phyloP scores from a whole-genome alignment of 495 filamentous ascomycete genomes.

The Tuber aestivum region DNA sequence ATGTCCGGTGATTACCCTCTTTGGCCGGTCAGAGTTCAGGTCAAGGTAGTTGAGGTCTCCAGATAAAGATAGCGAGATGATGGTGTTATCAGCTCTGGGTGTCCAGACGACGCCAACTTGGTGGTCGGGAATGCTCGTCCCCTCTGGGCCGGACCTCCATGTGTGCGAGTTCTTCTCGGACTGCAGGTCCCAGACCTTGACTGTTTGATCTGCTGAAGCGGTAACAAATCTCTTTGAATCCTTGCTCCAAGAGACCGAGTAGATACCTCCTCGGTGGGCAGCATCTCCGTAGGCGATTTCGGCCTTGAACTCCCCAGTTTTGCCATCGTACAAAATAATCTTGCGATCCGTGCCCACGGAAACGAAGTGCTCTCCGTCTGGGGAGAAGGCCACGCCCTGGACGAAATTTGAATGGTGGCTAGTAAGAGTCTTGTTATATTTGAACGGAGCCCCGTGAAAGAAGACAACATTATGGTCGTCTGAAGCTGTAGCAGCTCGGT shows the following conservation, averaged over 20 bases:
- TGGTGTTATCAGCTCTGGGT: slow-evolving; percentile 68
- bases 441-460: slow-evolving; percentile 89
- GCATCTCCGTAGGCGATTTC: slow-evolving; percentile 68
- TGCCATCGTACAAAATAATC: slow-evolving; percentile 93
- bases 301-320: slow-evolving; percentile 73
- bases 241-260: slow-evolving; percentile 79
- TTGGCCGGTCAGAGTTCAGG: slow-evolving; percentile 61
- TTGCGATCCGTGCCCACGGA: slow-evolving; percentile 82
- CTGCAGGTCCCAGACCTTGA: slow-evolving; percentile 84
- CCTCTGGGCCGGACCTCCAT: slow-evolving; percentile 84
- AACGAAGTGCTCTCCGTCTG: slow-evolving; percentile 75
- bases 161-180: slow-evolving; percentile 66
- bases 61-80: slow-evolving; percentile 80
- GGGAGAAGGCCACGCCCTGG: slow-evolving; percentile 81
- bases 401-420: slow-evolving; percentile 82
- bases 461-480: slow-evolving; percentile 88
- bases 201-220: slow-evolving; percentile 86
- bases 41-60: slow-evolving; percentile 87
- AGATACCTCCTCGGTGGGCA: slow-evolving; percentile 83
- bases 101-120: slow-evolving; percentile 96
- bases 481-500: slow-evolving; percentile 82
- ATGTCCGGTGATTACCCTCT: slow-evolving; percentile 76
- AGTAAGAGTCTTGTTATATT: slow-evolving; percentile 69
- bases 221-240: slow-evolving; percentile 89
- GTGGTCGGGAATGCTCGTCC: slow-evolving; percentile 70